Base-by-base conservation (phyloP, 495 filamentous ascomycete genomes). In the Astrocystis sublimbata region DNA sequence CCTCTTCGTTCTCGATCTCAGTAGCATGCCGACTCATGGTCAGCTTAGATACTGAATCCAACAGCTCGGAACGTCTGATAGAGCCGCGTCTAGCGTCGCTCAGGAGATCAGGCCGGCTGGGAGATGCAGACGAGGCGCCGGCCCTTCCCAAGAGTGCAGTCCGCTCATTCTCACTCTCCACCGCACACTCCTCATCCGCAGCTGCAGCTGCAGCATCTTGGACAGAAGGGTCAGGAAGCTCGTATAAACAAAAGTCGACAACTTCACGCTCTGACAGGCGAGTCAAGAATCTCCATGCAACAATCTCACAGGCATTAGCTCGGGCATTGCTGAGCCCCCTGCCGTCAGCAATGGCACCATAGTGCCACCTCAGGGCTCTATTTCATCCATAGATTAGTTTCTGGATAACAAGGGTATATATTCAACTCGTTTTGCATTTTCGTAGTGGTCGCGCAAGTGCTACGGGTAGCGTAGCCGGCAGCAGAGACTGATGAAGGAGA, bases 261-360 rank as follows among this genome's bases (percentile, higher is more conserved):
- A 86, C 86, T 66, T 97, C 93, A 30, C 86, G 78, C 62, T 93
- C 89, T 4, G 90, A 88, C 23, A 96, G 75, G 69, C 87, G 88
- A 35, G 86, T 87, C 43, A 96, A 79, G 64, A 94, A 92, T 46
- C 93, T 85, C 89, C 92, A 96, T 28, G 93, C 93, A 17, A 96
- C 89, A 64, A 93, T 90, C 75, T 98, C 93, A 72, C 92, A 96
- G 24, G 91, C 92, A 72, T 86, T 83, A 4, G 91, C 91, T 64
- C 93, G 82, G 52, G 89, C 88, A 58, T 91, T 85, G 67, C 88
- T 88, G 33, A 93, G 67, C 1, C 88, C 88, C 65, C 85, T 85
- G 64, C 90, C 88, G 65, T 93, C 89, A 61, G 75, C 76, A 38
- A 82, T 75, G 15, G 78, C 68, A 56, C 81, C 83, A 68, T 90